phyloP scores from a whole-genome alignment of 192 early-diverging fungal species.

The Chytriomyces confervae region DNA sequence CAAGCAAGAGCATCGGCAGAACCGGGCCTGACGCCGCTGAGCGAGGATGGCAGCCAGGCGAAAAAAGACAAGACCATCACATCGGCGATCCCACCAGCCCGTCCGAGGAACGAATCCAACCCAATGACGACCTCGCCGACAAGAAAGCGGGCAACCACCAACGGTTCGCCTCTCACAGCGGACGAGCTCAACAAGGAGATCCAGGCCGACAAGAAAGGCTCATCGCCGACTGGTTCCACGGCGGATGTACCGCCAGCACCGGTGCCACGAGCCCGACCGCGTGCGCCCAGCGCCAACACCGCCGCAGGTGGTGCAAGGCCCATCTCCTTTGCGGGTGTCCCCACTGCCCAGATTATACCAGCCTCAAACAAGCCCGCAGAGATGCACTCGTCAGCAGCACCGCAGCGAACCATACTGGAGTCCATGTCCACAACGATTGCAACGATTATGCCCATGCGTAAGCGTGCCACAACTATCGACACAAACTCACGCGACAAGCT shows the following conservation, averaged over 20 bases:
- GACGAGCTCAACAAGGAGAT: slow-evolving; percentile 25
- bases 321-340: slow-evolving; percentile 51
- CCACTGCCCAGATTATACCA: slow-evolving; percentile 36
- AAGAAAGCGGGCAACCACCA: slow-evolving; percentile 26
- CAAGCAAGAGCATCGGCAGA: slow-evolving; percentile 20
- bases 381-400: slow-evolving; percentile 39
- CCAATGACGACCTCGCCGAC: neutral
- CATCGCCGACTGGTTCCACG: slow-evolving; percentile 11
- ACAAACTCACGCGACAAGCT: slow-evolving; percentile 17
- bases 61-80: neutral
- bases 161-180: slow-evolving; percentile 7
- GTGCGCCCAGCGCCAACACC: slow-evolving; percentile 23
- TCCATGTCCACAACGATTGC: slow-evolving; percentile 14
- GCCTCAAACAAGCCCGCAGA: slow-evolving; percentile 18
- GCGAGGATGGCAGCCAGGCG: slow-evolving; percentile 12
- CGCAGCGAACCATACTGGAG: slow-evolving; percentile 18
- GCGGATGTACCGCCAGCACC: slow-evolving; percentile 5
- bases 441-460: slow-evolving; percentile 33
- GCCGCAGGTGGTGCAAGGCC: slow-evolving; percentile 40
- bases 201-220: slow-evolving; percentile 10
- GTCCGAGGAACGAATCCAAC: neutral
- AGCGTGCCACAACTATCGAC: slow-evolving; percentile 50
- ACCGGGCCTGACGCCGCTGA: slow-evolving; percentile 21
- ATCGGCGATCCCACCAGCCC: neutral
- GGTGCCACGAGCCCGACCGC: slow-evolving; percentile 26